Conservation (phyloP, 2,329 filamentous ascomycete genomes). For the Drechslerella dactyloides region DNA sequence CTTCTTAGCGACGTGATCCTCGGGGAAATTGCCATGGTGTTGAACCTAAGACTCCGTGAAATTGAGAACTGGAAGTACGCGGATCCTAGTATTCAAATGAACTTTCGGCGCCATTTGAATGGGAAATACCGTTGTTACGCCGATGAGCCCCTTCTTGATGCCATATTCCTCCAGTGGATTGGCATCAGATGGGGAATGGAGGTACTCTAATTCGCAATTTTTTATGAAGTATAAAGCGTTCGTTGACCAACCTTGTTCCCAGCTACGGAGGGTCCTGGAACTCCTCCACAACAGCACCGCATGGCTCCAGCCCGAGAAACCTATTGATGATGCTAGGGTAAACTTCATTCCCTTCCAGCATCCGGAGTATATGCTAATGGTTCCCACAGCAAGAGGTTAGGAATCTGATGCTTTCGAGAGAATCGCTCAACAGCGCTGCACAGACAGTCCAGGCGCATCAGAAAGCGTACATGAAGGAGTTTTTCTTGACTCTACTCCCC, state of each 20-base stretch:
- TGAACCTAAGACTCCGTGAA: constrained; percentile 38
- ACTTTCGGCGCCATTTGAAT: constrained; percentile 65
- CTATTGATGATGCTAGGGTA: constrained; percentile 38
- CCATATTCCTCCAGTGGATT: constrained; percentile 65
- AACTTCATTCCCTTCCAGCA: background rate
- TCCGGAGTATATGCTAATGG: background rate
- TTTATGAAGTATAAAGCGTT: background rate
- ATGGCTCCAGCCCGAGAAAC: constrained; percentile 24
- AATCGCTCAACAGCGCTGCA: background rate
- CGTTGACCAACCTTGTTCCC: background rate
- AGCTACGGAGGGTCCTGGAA: constrained; percentile 32
- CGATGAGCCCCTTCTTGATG: constrained; percentile 66
- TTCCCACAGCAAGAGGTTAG: constrained; percentile 35
- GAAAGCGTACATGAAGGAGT: constrained; percentile 44
- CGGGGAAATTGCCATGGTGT: constrained; percentile 44
- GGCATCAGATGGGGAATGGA: constrained; percentile 63
- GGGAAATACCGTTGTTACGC: constrained; percentile 67
- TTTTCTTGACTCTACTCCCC: constrained; percentile 44
- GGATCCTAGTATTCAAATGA: constrained; percentile 59
- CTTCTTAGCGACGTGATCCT: constrained; percentile 34
- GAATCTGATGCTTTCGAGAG: constrained; percentile 16
- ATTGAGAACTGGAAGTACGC: constrained; percentile 64
- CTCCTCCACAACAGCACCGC: constrained; percentile 24
- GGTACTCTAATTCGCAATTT: constrained; percentile 55
- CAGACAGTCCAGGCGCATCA: constrained; percentile 9